Conservation (phyloP, 1,284 basidiomycete species). For the Acaromyces ingoldii region DNA sequence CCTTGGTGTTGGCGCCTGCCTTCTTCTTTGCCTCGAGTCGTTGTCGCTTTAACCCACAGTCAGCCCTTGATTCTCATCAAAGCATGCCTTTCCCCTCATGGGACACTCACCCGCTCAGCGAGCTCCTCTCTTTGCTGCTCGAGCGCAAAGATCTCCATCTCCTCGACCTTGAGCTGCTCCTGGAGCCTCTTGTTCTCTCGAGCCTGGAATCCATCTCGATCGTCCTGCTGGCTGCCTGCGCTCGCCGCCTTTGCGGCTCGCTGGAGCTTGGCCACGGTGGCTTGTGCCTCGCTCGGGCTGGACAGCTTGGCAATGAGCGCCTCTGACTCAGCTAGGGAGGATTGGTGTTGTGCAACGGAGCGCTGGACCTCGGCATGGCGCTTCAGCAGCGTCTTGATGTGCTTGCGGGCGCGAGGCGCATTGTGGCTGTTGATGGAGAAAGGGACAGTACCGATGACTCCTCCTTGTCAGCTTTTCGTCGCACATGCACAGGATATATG, state of each 20-base stretch:
- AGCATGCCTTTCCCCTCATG: background rate
- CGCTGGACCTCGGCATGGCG: constrained; percentile 22
- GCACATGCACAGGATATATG: background rate
- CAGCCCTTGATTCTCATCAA: background rate
- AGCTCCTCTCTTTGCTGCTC: constrained; percentile 42
- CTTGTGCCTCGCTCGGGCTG: background rate
- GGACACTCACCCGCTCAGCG: constrained; percentile 1
- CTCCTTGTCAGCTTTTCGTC: background rate
- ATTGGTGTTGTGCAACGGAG: background rate
- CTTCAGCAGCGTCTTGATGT: constrained; percentile 44
- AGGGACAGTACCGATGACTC: background rate
- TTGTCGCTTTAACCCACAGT: background rate
- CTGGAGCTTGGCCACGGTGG: background rate
- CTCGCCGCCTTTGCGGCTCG: background rate
- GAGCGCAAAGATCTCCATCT: constrained; percentile 48
- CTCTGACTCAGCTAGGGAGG: background rate
- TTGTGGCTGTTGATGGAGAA: constrained; percentile 11
- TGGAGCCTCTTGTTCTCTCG: constrained; percentile 11
- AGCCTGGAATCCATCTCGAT: background rate
- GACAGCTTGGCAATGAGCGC: background rate
- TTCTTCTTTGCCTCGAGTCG: background rate
- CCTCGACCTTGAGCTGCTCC: constrained; percentile 36
- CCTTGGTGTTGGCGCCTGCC: background rate
- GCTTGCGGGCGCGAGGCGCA: constrained; percentile 40
- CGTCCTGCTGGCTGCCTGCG: background rate